These are phyloP conservation scores for Starmerella kuoi DNA, from an alignment of 805 yeast species.

Conservation along the genomic window DNA sequence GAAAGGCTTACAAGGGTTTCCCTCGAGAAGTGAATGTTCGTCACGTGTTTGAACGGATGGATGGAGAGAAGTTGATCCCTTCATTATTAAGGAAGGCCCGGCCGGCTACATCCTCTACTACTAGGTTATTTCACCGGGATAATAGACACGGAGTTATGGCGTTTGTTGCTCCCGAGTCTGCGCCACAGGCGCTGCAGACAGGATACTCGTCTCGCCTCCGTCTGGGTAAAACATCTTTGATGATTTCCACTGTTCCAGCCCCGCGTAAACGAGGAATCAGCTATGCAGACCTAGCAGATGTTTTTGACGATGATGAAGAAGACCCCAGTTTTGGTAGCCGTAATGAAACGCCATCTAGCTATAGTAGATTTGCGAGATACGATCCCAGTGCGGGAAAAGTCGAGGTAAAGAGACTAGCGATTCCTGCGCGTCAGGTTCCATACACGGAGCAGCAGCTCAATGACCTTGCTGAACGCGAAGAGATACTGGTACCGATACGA, in stretches of 20 bases:
- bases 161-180: constrained; percentile 2
- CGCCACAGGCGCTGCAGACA: constrained; percentile 59
- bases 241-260: constrained; percentile 63
- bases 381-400: constrained; percentile 22
- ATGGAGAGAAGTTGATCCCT: too few relatives aligned
- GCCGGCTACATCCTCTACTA: too few relatives aligned
- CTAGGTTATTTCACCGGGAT: too few relatives aligned
- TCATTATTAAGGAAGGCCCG: too few relatives aligned
- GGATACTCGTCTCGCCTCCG: constrained; percentile 62
- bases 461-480: constrained; percentile 34
- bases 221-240: constrained; percentile 59
- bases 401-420: constrained; percentile 32
- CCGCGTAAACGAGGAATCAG: constrained; percentile 62
- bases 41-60: too few relatives aligned
- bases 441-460: constrained; percentile 30
- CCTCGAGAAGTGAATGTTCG: too few relatives aligned
- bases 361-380: constrained; percentile 10
- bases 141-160: too few relatives aligned
- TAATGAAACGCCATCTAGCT: constrained; percentile 9
- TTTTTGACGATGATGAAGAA: constrained; percentile 41
- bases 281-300: constrained; percentile 73
- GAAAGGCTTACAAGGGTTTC: too few relatives aligned
- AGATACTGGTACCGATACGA: constrained; percentile 51
- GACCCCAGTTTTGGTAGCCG: constrained; percentile 25
- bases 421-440: constrained; percentile 31